These are phyloP conservation scores for Penicillium crustosum DNA, from an alignment of 2,329 filamentous ascomycete genomes.

Conservation along the genomic window DNA sequence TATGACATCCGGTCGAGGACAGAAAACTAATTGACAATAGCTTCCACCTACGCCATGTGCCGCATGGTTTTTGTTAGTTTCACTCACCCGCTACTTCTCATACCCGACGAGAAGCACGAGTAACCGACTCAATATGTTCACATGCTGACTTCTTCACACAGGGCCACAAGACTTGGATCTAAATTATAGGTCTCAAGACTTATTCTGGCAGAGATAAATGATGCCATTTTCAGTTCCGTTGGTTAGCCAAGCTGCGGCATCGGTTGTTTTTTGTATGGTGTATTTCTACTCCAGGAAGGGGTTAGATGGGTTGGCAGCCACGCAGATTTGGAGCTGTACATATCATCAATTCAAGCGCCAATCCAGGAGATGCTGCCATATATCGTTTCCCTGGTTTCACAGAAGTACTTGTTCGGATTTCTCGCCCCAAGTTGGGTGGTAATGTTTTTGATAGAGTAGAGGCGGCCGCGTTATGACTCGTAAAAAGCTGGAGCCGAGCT, in stretches of 20 bases:
- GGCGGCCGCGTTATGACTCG: background rate
- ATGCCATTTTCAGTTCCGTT: slow-evolving; percentile 8
- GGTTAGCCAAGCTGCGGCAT: slow-evolving; percentile 13
- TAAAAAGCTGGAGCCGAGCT: background rate
- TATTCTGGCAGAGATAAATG: slow-evolving; percentile 49
- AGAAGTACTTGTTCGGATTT: background rate
- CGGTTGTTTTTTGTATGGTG: slow-evolving; percentile 28
- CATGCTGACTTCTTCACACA: slow-evolving; percentile 32
- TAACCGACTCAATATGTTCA: background rate
- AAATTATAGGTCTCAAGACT: slow-evolving; percentile 58
- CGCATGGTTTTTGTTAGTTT: slow-evolving; percentile 46
- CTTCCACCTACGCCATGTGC: slow-evolving; percentile 45
- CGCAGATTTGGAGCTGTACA: slow-evolving; percentile 38
- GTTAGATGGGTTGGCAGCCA: slow-evolving; percentile 28
- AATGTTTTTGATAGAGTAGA: background rate
- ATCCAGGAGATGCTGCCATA: slow-evolving; percentile 30
- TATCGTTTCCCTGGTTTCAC: background rate
- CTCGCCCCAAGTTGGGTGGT: background rate
- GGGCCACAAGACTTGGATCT: slow-evolving; percentile 63
- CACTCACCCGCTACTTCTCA: background rate
- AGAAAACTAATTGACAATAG: slow-evolving; percentile 14
- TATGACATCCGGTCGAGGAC: slow-evolving; percentile 2
- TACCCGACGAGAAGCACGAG: background rate
- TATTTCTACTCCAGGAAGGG: slow-evolving; percentile 37
- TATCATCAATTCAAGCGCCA: slow-evolving; percentile 36